phyloP scores from a whole-genome alignment of 1,139 yeast species.

The Pneumocystis wakefieldiae region DNA sequence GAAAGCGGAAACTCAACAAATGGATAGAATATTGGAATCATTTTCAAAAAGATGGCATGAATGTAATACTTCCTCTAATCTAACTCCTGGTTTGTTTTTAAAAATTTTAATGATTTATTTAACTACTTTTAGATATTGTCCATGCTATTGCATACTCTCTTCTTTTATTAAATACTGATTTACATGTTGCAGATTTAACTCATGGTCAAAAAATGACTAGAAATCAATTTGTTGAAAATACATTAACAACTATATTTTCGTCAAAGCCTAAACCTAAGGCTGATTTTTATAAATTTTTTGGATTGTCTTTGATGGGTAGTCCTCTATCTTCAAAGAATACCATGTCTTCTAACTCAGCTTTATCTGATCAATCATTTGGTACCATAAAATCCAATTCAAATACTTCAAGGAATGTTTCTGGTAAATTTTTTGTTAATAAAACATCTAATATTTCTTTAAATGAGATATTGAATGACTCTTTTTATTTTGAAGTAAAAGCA shows the following conservation, averaged over 20 bases:
- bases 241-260: slow-evolving; percentile 18
- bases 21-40: slow-evolving; percentile 57
- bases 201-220: slow-evolving; percentile 25
- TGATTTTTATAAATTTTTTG: background rate
- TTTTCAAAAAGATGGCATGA: slow-evolving; percentile 52
- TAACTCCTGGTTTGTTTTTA: background rate
- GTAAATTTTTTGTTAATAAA: background rate
- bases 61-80: slow-evolving; percentile 5
- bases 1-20: slow-evolving; percentile 72
- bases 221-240: slow-evolving; percentile 21
- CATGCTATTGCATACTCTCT: slow-evolving; percentile 63
- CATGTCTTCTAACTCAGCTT: background rate
- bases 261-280: background rate
- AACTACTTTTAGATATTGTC: slow-evolving; percentile 33
- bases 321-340: background rate
- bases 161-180: slow-evolving; percentile 44
- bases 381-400: background rate
- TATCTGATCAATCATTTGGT: background rate
- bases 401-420: background rate
- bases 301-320: background rate
- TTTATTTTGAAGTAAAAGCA: background rate
- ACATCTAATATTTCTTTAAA: background rate
- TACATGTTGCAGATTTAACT: slow-evolving; percentile 22
- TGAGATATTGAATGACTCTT: background rate
- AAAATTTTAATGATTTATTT: background rate